Evolutionary conservation across 2,329 filamentous ascomycete genomes (phyloP).

Genomic region (Massarina eburnea): DNA sequence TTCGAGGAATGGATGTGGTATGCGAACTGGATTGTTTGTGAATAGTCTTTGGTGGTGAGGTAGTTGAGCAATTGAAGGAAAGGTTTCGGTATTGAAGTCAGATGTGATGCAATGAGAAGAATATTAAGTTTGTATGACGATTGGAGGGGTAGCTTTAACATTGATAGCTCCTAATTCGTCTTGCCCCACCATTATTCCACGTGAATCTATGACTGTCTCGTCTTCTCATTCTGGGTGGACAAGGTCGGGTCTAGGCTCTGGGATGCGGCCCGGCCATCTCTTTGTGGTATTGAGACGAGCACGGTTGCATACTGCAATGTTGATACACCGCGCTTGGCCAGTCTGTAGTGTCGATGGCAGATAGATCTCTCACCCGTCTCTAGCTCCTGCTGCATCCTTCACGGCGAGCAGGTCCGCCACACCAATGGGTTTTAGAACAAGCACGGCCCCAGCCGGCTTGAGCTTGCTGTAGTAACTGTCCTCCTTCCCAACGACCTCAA

Average conservation of each 20-base stretch:
- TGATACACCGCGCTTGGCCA: background rate
- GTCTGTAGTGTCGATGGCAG: background rate
- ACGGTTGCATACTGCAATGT: background rate
- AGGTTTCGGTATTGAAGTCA: too few relatives aligned
- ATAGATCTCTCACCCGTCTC: background rate
- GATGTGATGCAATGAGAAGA: too few relatives aligned
- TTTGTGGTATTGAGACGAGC: background rate
- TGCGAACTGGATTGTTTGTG: too few relatives aligned
- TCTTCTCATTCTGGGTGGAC: too few relatives aligned
- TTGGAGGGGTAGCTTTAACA: too few relatives aligned
- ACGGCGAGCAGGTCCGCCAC: constrained; percentile 35
- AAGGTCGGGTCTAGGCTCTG: background rate
- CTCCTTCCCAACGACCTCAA: constrained; percentile 54
- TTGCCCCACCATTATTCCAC: too few relatives aligned
- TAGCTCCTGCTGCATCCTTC: background rate
- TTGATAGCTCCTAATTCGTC: too few relatives aligned
- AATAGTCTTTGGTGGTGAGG: too few relatives aligned
- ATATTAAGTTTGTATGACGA: too few relatives aligned
- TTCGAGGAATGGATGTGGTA: too few relatives aligned
- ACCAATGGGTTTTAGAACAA: constrained; percentile 51
- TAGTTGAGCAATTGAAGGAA: too few relatives aligned
- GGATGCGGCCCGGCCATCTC: background rate
- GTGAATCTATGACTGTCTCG: too few relatives aligned
- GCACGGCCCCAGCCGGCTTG: constrained; percentile 57
- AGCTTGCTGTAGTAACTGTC: constrained; percentile 62